Base-by-base conservation (phyloP, 208 protist species). In the Acanthamoeba healyi region DNA sequence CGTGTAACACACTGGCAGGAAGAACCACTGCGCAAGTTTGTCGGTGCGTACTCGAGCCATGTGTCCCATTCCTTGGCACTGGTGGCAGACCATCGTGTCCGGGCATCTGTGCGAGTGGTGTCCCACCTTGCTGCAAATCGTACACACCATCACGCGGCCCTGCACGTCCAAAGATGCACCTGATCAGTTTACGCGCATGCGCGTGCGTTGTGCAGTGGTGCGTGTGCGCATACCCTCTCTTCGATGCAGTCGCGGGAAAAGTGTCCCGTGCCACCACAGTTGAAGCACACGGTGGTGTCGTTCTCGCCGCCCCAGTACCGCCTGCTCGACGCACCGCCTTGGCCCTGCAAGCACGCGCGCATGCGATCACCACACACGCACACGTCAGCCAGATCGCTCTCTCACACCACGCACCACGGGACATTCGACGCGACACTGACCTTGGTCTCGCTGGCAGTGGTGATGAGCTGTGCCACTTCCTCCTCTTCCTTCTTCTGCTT, bases 201-300 rank as follows among this genome's bases (percentile, higher is more conserved):
- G 70, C 14, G 32, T 49, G 24, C 22, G 42, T 17, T 34, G 77
- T 22, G 42, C 36, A 6, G 14, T 54, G 2, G 6, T 5, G 3
- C 12, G 22, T 19, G 77, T 86, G 22, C 54, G 40, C 7, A 22
- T 61, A 82, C 42, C 40, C 40, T 82, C 5, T 2, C 36, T 58
- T 86, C 77, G n/a, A 86, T 86, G 49, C 77, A 86, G 24, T 86
- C 44, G 49, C 40, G 26, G 77, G 44, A 61, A 14, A 86, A 38
- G 42, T 86, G 77, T 24, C 77, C 77, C 36, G 40, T 61, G 9
- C n/a, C 38, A 22, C 77, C 77, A 54, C 77, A 86, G 77, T 86
- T 86, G 44, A 49, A 86, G 77, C 77, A 86, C 34, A 61, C 17
- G 17, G 54, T 26, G 17, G 77, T 34, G 49, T 54, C 77, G 22